Evolutionary conservation across 352 stramenopile genomes (phyloP).

Genomic region (Pythium sp.): DNA sequence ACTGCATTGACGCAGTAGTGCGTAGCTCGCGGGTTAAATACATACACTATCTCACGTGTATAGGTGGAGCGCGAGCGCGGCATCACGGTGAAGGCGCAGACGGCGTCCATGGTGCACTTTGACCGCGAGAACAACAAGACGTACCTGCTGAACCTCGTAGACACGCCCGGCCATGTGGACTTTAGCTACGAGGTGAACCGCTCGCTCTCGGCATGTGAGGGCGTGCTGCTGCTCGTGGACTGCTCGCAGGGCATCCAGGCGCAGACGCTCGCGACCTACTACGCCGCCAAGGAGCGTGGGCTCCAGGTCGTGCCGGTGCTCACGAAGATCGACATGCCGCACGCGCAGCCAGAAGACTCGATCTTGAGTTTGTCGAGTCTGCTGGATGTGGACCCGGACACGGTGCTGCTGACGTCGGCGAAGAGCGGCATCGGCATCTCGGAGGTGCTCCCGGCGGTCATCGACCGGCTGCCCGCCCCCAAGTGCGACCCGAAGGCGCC

Average conservation of each 20-base stretch:
- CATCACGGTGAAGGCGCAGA: constrained; percentile 99
- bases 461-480: constrained; percentile 70
- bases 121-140: constrained; percentile 47
- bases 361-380: constrained; percentile 78
- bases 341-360: constrained; percentile 91
- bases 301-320: constrained; percentile 95
- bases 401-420: constrained; percentile 94
- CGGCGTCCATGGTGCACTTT: constrained; percentile 94
- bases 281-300: constrained; percentile 94
- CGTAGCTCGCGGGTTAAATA: background rate
- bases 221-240: constrained; percentile 97
- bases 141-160: constrained; percentile 97
- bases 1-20: background rate
- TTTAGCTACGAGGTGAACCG: constrained; percentile 98
- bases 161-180: constrained; percentile 97
- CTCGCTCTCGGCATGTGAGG: constrained; percentile 95
- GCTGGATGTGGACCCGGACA: constrained; percentile 91
- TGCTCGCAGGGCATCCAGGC: constrained; percentile 97
- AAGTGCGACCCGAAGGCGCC: constrained; percentile 47
- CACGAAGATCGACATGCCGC: constrained; percentile 98
- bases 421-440: constrained; percentile 92
- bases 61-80: constrained; percentile 96
- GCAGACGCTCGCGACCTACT: constrained; percentile 97
- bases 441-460: constrained; percentile 79
- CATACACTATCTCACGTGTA: background rate